Evolutionary conservation across 768 basidiomycete genomes (phyloP).

Genomic region (Mycena haematopus): DNA sequence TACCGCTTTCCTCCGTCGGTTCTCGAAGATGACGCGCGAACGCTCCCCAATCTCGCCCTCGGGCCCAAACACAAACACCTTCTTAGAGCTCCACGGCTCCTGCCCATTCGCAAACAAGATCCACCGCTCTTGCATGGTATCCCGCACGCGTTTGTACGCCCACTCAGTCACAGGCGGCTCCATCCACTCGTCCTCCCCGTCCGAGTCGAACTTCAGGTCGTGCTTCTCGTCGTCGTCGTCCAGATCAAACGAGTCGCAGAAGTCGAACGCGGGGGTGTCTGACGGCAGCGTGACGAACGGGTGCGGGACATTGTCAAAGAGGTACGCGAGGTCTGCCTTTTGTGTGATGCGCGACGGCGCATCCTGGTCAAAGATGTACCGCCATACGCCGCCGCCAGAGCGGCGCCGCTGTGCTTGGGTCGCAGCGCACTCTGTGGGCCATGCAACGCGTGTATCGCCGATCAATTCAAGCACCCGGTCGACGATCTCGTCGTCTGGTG

Average conservation of each 20-base stretch:
- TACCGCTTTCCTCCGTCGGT: slow-evolving; percentile 59
- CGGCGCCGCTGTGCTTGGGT: slow-evolving; percentile 55
- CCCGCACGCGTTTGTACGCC: slow-evolving; percentile 69
- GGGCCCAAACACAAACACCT: slow-evolving; percentile 81
- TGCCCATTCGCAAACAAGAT: slow-evolving; percentile 77
- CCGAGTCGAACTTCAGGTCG: slow-evolving; percentile 36
- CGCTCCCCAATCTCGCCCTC: slow-evolving; percentile 85
- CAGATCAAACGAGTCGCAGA: slow-evolving; percentile 40
- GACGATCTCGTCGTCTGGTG: slow-evolving; percentile 68
- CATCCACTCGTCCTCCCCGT: slow-evolving; percentile 53
- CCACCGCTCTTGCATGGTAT: slow-evolving; percentile 78
- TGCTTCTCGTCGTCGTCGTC: slow-evolving; percentile 46
- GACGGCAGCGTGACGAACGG: slow-evolving; percentile 45
- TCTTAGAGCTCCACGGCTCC: slow-evolving; percentile 72
- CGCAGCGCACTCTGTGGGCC: slow-evolving; percentile 75
- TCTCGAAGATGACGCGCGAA: slow-evolving; percentile 66
- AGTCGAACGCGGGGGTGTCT: slow-evolving; percentile 27
- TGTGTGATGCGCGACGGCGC: slow-evolving; percentile 68
- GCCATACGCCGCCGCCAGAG: slow-evolving; percentile 70
- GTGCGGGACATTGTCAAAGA: slow-evolving; percentile 77
- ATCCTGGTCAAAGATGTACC: slow-evolving; percentile 86
- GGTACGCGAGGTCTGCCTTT: slow-evolving; percentile 74
- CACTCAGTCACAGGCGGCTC: slow-evolving; percentile 67
- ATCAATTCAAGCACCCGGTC: slow-evolving; percentile 77
- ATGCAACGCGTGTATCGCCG: slow-evolving; percentile 76